Base-by-base conservation (phyloP, 768 basidiomycete genomes). In the Leucogyrophana mollusca region DNA sequence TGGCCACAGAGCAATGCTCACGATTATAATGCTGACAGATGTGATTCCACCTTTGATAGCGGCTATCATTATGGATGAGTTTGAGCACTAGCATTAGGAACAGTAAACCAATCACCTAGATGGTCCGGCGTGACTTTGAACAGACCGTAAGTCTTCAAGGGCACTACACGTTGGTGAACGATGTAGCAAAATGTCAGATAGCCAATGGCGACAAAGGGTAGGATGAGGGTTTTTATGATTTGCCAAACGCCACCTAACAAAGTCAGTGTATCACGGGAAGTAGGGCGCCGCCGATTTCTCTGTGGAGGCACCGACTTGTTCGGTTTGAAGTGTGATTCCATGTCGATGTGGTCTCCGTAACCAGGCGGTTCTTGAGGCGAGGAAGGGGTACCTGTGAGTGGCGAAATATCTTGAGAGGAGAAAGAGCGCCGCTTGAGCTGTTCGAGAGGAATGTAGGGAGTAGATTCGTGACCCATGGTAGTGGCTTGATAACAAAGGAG, bases 181-280 rank as follows among this genome's bases (percentile, higher is more conserved):
- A 52, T 37, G 23, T 58, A 67, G 45, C 63, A 67, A 24, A 66
- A 65, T 0, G 52, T 51, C 8, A 66, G 45, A 42, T 60, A 65
- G 11, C 34, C 62, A 22, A 66, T 55, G 4, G 62, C 63, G 3
- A 50, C 48, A 10, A 64, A 34, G 4, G 65, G 56, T 2, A 66
- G 37, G 47, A 64, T 49, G 0, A 52, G 44, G 52, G 61, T 44
- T 42, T 52, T 18, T 3, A 57, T 43, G 1, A 52, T 35, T 3
- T 52, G 38, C 35, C 18, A 34, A 9, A 50, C 22, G 11, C 7
- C 17, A 18, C 40, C 22, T 58, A 58, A 64, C 35, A 34, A 7
- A 17, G 25, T 20, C 3, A 3, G 40, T 3, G 32, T 36, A 32
- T 11, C 4, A 3, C 18, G 9, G n/a, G 33, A 1, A 3, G 20